Evolutionary conservation across 2,329 filamentous ascomycete species (phyloP).

Genomic region (Calonectria naviculata): DNA sequence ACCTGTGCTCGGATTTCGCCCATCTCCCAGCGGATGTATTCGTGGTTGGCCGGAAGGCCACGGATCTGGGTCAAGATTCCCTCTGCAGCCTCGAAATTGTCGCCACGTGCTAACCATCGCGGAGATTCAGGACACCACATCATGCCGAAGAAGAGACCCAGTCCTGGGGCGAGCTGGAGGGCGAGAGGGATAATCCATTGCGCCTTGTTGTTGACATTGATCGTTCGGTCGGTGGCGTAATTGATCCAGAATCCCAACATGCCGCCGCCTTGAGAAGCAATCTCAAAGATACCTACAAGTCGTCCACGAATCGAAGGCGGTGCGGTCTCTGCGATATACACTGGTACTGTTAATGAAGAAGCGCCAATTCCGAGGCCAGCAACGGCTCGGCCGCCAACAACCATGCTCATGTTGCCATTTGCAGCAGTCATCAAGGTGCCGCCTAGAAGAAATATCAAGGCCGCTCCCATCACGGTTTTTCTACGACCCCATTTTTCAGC

Average conservation of each 20-base stretch:
- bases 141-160: slow-evolving; percentile 65
- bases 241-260: slow-evolving; percentile 55
- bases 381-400: slow-evolving; percentile 62
- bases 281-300: slow-evolving; percentile 63
- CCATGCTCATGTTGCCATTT: slow-evolving; percentile 47
- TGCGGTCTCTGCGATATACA: slow-evolving; percentile 55
- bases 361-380: slow-evolving; percentile 64
- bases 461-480: slow-evolving; percentile 57
- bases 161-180: slow-evolving; percentile 66
- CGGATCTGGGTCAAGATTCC: slow-evolving; percentile 47
- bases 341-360: slow-evolving; percentile 58
- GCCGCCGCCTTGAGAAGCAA: slow-evolving; percentile 44
- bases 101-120: slow-evolving; percentile 68
- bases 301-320: slow-evolving; percentile 63
- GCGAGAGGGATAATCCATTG: slow-evolving; percentile 67
- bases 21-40: slow-evolving; percentile 59
- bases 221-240: slow-evolving; percentile 41
- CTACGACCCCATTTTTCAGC: slow-evolving; percentile 60
- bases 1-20: slow-evolving; percentile 69
- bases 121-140: slow-evolving; percentile 69
- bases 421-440: slow-evolving; percentile 48
- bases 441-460: slow-evolving; percentile 53
- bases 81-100: slow-evolving; percentile 63
- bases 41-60: slow-evolving; percentile 47
- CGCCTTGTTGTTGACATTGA: slow-evolving; percentile 43